phyloP scores from a whole-genome alignment of 257 asterid species.

The Solanum tacnaense region DNA sequence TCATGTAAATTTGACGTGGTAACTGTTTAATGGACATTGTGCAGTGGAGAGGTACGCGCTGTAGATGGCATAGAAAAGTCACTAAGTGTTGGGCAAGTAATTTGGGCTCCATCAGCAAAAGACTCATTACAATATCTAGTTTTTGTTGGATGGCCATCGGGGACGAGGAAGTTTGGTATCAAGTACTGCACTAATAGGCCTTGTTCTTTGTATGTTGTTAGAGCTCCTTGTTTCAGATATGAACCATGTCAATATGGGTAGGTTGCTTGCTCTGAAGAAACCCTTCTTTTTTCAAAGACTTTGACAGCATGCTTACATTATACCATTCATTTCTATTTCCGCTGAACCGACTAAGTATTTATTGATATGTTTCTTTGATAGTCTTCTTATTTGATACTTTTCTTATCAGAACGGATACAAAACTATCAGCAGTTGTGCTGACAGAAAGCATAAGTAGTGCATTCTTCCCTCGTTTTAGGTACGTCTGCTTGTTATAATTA shows the following conservation, averaged over 20 bases:
- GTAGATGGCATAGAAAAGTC: constrained; percentile 49
- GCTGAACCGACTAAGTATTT: not conserved
- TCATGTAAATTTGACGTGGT: not conserved
- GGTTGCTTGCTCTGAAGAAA: not conserved
- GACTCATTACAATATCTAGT: constrained; percentile 44
- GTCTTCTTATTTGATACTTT: not conserved
- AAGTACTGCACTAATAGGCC: constrained; percentile 77
- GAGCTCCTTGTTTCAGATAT: constrained; percentile 42
- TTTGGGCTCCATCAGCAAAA: constrained; percentile 67
- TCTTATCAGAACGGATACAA: constrained; percentile 28
- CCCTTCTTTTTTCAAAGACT: not conserved
- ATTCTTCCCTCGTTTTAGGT: constrained; percentile 83
- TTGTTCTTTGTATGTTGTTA: constrained; percentile 71
- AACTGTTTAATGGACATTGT: constrained; percentile 1
- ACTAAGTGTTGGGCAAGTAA: constrained; percentile 78
- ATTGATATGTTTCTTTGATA: not conserved
- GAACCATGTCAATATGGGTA: constrained; percentile 29
- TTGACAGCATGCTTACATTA: not conserved
- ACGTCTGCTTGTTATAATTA: not conserved
- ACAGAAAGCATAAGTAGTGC: constrained; percentile 61
- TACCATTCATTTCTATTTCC: not conserved
- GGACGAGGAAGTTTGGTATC: constrained; percentile 72
- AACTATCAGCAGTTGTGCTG: constrained; percentile 22
- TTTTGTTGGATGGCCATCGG: constrained; percentile 88
- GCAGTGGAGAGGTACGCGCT: constrained; percentile 68